Evolutionary conservation across 2,329 filamentous ascomycete genomes (phyloP).

Genomic region (Cladosporium sphaerospermum): DNA sequence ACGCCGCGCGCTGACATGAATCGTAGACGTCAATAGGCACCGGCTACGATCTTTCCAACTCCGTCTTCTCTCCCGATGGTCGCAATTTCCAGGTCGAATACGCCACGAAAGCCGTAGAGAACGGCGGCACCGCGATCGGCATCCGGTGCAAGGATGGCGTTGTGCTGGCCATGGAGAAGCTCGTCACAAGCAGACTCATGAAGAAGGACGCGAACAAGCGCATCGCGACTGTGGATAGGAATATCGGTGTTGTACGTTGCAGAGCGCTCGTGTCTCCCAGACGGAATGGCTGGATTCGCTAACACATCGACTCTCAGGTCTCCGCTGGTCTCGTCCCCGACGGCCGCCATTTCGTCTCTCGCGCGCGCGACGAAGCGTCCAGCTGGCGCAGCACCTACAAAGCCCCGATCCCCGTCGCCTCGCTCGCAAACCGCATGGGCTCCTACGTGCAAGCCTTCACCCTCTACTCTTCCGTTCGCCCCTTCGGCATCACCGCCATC

Average conservation of each 20-base stretch:
- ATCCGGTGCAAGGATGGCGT: constrained; percentile 97
- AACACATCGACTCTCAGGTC: constrained; percentile 53
- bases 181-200: constrained; percentile 88
- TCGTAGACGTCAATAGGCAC: constrained; percentile 95
- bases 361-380: constrained; percentile 87
- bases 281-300: neutral
- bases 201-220: constrained; percentile 95
- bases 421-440: constrained; percentile 88
- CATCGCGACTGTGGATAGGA: constrained; percentile 89
- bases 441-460: constrained; percentile 97
- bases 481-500: constrained; percentile 94
- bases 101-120: constrained; percentile 96
- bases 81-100: constrained; percentile 99
- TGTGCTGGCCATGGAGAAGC: constrained; percentile 93
- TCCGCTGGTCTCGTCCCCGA: constrained; percentile 93
- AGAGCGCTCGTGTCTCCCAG: neutral
- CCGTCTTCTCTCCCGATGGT: constrained; percentile 97
- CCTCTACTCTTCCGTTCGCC: constrained; percentile 91
- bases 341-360: constrained; percentile 87
- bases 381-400: constrained; percentile 93
- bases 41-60: constrained; percentile 98
- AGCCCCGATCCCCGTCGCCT: constrained; percentile 79
- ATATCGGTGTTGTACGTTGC: constrained; percentile 80
- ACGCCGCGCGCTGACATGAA: no score
- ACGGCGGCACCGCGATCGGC: constrained; percentile 90